Evolutionary conservation across 208 protist genomes (phyloP).

Genomic region (Angomonas ambiguus): DNA sequence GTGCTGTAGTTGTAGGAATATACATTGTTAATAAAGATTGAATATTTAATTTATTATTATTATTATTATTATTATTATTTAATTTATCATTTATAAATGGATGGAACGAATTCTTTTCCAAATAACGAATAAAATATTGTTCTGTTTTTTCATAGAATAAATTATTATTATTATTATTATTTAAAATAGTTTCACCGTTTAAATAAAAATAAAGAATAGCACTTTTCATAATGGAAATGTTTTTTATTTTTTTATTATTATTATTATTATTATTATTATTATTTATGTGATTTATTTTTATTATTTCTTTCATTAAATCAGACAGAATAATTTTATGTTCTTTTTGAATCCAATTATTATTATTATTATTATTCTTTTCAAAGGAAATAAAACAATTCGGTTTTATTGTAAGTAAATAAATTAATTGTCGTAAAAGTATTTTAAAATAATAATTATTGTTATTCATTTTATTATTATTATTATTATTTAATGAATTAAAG

Average conservation of each 20-base stretch:
- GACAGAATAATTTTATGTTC: neutral
- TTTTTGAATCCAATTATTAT: neutral
- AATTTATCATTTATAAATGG: too few species aligned
- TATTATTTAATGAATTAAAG: neutral
- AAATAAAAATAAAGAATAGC: neutral
- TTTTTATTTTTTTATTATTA: conserved; percentile 3
- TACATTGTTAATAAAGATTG: too few species aligned
- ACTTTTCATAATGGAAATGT: too few species aligned
- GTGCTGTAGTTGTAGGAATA: too few species aligned
- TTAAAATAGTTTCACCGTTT: neutral
- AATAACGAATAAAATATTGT: too few species aligned
- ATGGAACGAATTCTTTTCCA: too few species aligned
- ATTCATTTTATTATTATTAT: conserved; percentile 6
- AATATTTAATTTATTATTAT: too few species aligned
- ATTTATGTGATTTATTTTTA: neutral
- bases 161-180: neutral
- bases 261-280: conserved; percentile 1
- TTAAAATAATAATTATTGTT: conserved; percentile 7
- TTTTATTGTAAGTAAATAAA: neutral
- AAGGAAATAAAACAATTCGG: neutral
- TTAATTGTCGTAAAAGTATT: neutral
- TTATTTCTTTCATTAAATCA: neutral
- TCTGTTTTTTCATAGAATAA: too few species aligned
- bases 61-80: too few species aligned
- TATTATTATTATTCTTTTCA: neutral